Conservation (phyloP, 768 basidiomycete genomes). For the Lactifluus hygrophoroides region DNA sequence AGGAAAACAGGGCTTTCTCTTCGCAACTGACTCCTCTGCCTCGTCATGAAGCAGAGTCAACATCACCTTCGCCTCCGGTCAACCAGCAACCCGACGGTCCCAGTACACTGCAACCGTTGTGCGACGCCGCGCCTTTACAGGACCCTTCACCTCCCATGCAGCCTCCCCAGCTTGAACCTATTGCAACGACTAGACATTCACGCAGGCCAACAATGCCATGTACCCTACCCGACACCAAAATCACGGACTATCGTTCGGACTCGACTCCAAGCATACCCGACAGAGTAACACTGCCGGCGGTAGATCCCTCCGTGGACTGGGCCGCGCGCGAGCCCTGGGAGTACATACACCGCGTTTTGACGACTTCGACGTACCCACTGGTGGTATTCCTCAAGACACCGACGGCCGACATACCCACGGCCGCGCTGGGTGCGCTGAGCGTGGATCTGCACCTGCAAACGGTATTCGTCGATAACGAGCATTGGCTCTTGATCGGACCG, state of each 20-base stretch:
- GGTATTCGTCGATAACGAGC: constrained; percentile 11
- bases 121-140: background rate
- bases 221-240: background rate
- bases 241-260: background rate
- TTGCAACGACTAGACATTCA: background rate
- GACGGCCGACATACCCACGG: constrained; percentile 2
- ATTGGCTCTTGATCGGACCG: constrained; percentile 6
- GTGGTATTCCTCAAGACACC: constrained; percentile 12
- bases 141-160: background rate
- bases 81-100: background rate
- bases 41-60: background rate
- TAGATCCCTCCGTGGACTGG: constrained; percentile 7
- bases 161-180: background rate
- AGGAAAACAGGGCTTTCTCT: background rate
- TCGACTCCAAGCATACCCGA: background rate
- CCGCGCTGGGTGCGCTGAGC: background rate
- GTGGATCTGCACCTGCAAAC: background rate
- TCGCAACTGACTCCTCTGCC: background rate
- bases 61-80: background rate
- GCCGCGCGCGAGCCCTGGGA: constrained; percentile 17
- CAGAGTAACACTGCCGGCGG: background rate
- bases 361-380: constrained; percentile 1
- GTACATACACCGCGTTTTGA: constrained; percentile 15
- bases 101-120: background rate
- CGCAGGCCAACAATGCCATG: constrained; percentile 7